Percentiles rank a stretch among this genome's conserved stretches.
Evolutionary conservation across 1,284 basidiomycete genomes (phyloP).

Genomic region (Naganishia sp.): DNA sequence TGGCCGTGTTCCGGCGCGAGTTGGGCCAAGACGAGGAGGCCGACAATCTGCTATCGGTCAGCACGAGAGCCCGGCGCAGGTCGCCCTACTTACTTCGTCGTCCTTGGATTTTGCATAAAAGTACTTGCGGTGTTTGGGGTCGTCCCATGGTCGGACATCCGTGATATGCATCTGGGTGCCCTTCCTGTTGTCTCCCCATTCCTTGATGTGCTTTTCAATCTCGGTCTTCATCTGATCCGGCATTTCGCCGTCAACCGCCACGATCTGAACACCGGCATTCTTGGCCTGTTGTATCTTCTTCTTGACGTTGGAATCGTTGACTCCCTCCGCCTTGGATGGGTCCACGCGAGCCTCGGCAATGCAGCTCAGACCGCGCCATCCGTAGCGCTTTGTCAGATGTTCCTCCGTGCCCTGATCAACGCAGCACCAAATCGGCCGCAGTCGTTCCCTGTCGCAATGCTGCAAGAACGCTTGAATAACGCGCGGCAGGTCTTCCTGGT

Average conservation of each 20-base stretch:
- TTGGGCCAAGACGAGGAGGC: constrained; percentile 61
- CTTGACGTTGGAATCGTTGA: constrained; percentile 56
- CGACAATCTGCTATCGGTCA: constrained; percentile 46
- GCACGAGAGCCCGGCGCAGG: neutral
- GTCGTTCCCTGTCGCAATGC: constrained; percentile 51
- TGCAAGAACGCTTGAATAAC: constrained; percentile 57
- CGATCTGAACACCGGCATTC: constrained; percentile 58
- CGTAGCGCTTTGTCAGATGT: constrained; percentile 57
- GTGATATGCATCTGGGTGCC: constrained; percentile 63
- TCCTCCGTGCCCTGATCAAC: constrained; percentile 57
- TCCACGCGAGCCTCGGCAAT: constrained; percentile 61
- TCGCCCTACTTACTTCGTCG: constrained; percentile 46
- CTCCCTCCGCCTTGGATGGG: constrained; percentile 55
- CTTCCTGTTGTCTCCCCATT: constrained; percentile 57
- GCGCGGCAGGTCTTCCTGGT: constrained; percentile 53
- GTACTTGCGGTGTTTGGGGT: constrained; percentile 60
- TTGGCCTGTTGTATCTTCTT: constrained; percentile 59
- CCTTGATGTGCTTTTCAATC: constrained; percentile 57
- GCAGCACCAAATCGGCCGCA: constrained; percentile 62
- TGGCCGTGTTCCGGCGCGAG: constrained; percentile 59
- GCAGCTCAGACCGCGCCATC: constrained; percentile 60
- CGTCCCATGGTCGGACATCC: constrained; percentile 60
- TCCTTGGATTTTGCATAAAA: constrained; percentile 59
- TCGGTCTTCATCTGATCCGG: constrained; percentile 53
- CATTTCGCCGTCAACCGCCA: constrained; percentile 51